Evolutionary conservation across 176 grass and related monocot species (phyloP), one percentile per base, ranked within the genome.

Genomic region (Bonia amplexicaulis): DNA sequence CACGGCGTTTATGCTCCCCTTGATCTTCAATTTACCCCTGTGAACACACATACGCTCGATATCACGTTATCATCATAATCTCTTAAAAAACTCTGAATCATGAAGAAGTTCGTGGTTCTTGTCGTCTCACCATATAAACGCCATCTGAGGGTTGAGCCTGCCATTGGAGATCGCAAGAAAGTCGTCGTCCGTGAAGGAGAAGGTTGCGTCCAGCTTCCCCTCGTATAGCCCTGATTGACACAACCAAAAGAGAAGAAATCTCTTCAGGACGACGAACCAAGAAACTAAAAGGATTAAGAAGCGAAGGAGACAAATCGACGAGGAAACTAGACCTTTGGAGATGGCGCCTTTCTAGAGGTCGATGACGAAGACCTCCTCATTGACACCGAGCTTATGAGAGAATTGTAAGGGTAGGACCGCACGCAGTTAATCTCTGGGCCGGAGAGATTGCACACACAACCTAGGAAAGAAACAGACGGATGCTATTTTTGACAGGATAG

Each of bases 141-240:
- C 93, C 19, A 94, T 98, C 82, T 98, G 96, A 41, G 93, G 90
- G 20, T 95, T 98, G 59, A 93, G 87, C 89, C 94, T 98, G 69
- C 93, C 89, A n/a, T 82, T 66, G 13, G 87, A 74, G 17, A 98
- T 92, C 23, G 85, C 77, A 27, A 98, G 74, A 84, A 98, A 95
- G 88, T 98, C 93, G 23, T 87, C 87, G 58, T 98, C 91, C 9
- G 90, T 94, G 79, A 98, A 95, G 87, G 91, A 95, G 88, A 98
- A 98, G 40, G 91, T 86, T 23, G 88, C 89, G 57, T 98, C 96
- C 5, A 89, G 31, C 31, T 33, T 33, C 31, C 31, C 31, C 31
- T 33, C 31, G 0, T 33, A 33, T 33, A 3, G 31, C 31, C 31
- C 31, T 33, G 31, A 3, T 0, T 3, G 3, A 33, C 31, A 3